These are phyloP conservation scores for Przewalskia tangutica DNA, from an alignment of 257 asterid species.

Conservation along the genomic window DNA sequence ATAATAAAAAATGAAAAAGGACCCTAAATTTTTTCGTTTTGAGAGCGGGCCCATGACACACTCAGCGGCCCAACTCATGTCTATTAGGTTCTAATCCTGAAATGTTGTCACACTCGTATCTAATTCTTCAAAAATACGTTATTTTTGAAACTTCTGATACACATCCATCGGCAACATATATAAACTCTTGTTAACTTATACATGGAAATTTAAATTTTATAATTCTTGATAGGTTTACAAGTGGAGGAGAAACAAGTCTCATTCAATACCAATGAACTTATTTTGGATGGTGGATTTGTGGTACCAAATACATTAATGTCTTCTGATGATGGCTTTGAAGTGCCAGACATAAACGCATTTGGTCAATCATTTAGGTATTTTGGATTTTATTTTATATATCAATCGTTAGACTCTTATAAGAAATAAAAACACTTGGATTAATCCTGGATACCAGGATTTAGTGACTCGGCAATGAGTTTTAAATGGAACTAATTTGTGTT, in stretches of 20 bases:
- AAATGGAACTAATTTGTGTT: neutral
- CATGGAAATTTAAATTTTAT: neutral
- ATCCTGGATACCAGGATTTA: neutral
- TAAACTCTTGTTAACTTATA: neutral
- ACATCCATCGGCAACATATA: neutral
- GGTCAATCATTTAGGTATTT: slow-evolving; percentile 41
- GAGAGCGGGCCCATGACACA: too few species aligned
- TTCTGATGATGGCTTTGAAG: slow-evolving; percentile 21
- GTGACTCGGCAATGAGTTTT: neutral
- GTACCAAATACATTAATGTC: slow-evolving; percentile 16
- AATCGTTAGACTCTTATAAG: fast-evolving
- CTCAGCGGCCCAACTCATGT: too few species aligned
- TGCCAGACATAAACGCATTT: slow-evolving; percentile 45
- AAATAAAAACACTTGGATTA: neutral
- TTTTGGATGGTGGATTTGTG: slow-evolving; percentile 42
- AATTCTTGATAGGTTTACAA: slow-evolving; percentile 14
- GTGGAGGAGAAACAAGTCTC: slow-evolving; percentile 17
- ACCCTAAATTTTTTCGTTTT: too few species aligned
- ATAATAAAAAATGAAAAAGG: too few species aligned
- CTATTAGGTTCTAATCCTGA: neutral
- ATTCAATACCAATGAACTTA: slow-evolving; percentile 26
- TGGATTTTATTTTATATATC: neutral
- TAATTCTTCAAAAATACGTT: too few species aligned
- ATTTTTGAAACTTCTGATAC: neutral
- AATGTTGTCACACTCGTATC: neutral